Percentiles rank a stretch among this genome's conserved stretches.
Evolutionary conservation across 2,329 filamentous ascomycete species (phyloP).

Genomic region (Fonsecaea monophora): DNA sequence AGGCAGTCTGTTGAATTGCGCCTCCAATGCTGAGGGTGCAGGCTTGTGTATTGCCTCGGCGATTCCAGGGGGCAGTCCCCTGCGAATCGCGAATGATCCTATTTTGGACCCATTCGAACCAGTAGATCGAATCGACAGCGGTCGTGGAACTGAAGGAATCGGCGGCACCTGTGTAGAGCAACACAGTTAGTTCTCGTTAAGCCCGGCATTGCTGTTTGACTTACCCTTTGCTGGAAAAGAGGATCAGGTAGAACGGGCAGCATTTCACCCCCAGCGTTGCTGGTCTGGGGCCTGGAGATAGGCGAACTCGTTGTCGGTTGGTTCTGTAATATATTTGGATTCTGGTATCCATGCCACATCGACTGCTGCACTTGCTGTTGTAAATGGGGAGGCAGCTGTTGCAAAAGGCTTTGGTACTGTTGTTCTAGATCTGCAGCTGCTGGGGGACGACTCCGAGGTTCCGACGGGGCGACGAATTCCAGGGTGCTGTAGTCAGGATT

Average conservation of each 20-base stretch:
- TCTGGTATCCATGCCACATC: slow-evolving; percentile 16
- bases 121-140: slow-evolving; percentile 32
- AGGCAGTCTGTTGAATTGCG: slow-evolving; percentile 23
- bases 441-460: slow-evolving; percentile 21
- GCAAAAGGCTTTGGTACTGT: slow-evolving; percentile 10
- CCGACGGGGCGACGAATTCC: slow-evolving; percentile 28
- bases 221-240: slow-evolving; percentile 14
- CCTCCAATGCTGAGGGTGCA: slow-evolving; percentile 14
- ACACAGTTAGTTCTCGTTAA: background rate
- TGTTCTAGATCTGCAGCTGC: slow-evolving; percentile 8
- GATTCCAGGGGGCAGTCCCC: slow-evolving; percentile 32
- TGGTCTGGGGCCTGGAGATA: slow-evolving; percentile 13
- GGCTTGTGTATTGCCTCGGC: slow-evolving; percentile 31
- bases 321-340: background rate
- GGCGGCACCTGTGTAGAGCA: slow-evolving; percentile 15
- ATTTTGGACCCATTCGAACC: slow-evolving; percentile 29
- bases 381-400: slow-evolving; percentile 4
- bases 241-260: background rate
- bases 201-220: background rate
- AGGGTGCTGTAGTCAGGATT: slow-evolving; percentile 33
- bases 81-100: slow-evolving; percentile 26
- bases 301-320: slow-evolving; percentile 3
- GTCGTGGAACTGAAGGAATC: slow-evolving; percentile 19
- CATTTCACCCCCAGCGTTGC: background rate
- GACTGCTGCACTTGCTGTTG: slow-evolving; percentile 17